phyloP scores from a whole-genome alignment of 1,284 basidiomycete species.

The Rhodofomes roseus region DNA sequence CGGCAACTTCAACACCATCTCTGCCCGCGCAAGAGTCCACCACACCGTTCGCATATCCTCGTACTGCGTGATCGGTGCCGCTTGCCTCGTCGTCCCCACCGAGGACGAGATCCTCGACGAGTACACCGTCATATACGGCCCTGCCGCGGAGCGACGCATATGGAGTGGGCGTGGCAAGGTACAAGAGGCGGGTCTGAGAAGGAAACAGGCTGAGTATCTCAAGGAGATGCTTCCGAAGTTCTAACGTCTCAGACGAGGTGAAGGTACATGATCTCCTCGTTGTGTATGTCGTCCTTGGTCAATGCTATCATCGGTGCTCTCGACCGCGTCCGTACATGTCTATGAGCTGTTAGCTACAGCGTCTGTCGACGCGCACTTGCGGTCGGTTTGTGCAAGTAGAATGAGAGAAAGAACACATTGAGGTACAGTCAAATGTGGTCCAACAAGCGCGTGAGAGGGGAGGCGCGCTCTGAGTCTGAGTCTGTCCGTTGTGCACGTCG shows the following conservation, averaged over 20 bases:
- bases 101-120: slow-evolving; percentile 79
- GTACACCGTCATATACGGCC: slow-evolving; percentile 83
- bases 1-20: slow-evolving; percentile 83
- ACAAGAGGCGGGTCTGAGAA: slow-evolving; percentile 79
- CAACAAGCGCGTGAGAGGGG: too few species aligned
- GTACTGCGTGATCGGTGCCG: slow-evolving; percentile 80
- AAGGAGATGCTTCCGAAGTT: slow-evolving; percentile 89
- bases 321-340: too few species aligned
- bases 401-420: too few species aligned
- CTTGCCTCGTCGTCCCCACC: slow-evolving; percentile 70
- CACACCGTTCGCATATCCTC: slow-evolving; percentile 75
- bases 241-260: slow-evolving; percentile 49
- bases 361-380: too few species aligned
- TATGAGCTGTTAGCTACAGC: too few species aligned
- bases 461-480: too few species aligned
- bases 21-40: slow-evolving; percentile 75
- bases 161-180: slow-evolving; percentile 87
- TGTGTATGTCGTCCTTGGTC: not conserved
- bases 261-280: slow-evolving; percentile 12
- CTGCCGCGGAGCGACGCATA: slow-evolving; percentile 61
- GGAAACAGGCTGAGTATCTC: slow-evolving; percentile 89
- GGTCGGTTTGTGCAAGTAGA: too few species aligned
- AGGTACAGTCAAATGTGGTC: too few species aligned
- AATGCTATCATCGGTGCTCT: too few species aligned
- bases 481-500: too few species aligned